phyloP scores from a whole-genome alignment of 192 early-diverging fungal genomes.

The Umbelopsis ramanniana region DNA sequence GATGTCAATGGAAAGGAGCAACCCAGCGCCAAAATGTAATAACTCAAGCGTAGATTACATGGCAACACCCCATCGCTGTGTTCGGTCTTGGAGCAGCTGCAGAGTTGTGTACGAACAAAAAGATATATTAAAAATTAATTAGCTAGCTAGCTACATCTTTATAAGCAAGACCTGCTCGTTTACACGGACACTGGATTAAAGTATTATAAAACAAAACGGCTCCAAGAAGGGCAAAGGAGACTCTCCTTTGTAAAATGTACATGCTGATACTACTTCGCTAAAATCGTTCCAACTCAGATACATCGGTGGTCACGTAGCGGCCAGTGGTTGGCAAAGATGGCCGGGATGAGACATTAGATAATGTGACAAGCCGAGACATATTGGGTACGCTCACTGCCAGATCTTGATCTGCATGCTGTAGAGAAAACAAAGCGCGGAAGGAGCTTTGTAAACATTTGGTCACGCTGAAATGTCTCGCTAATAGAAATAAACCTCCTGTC shows the following conservation, averaged over 20 bases:
- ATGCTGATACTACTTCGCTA: background rate
- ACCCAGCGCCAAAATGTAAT: background rate
- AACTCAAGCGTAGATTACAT: background rate
- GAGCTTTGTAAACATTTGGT: background rate
- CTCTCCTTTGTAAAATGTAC: background rate
- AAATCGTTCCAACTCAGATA: constrained; percentile 1
- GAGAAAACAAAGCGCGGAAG: background rate
- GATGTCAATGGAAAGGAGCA: constrained; percentile 30
- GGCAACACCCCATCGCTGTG: background rate
- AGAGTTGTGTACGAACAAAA: background rate
- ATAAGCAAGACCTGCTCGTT: too few relatives aligned
- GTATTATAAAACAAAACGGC: too few relatives aligned
- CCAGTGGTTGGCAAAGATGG: background rate
- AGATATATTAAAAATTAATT: background rate
- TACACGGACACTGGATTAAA: too few relatives aligned
- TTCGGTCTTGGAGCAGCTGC: too few relatives aligned
- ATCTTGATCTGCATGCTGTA: background rate
- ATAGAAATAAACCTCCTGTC: background rate
- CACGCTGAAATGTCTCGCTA: background rate
- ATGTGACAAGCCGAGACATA: background rate
- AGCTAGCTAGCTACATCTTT: background rate
- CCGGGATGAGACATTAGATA: constrained; percentile 2
- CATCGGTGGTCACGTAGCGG: constrained; percentile 1
- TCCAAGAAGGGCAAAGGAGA: too few relatives aligned
- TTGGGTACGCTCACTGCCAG: background rate